These are phyloP conservation scores for Yamadazyma triangularis DNA, from an alignment of 1,139 yeast genomes.

Conservation along the genomic window DNA sequence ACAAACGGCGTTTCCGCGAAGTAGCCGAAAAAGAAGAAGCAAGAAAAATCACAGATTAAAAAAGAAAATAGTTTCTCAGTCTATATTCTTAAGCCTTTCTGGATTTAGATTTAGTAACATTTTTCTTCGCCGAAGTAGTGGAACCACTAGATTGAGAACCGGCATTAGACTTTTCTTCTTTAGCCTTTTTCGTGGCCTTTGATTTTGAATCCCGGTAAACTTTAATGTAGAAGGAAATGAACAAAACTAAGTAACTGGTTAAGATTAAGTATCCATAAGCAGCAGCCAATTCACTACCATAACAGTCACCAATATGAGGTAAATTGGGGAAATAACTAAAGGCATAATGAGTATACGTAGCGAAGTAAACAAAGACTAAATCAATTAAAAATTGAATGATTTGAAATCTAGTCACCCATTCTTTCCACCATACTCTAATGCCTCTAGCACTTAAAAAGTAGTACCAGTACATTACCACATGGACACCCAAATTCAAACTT, in stretches of 20 bases:
- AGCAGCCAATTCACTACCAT: conserved; percentile 93
- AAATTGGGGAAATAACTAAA: conserved; percentile 53
- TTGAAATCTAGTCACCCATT: conserved; percentile 97
- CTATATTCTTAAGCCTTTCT: conserved; percentile 47
- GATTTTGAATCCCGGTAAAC: conserved; percentile 50
- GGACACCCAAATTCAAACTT: conserved; percentile 82
- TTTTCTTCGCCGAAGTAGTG: conserved; percentile 1
- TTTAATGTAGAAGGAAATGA: conserved; percentile 88
- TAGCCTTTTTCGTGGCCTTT: not conserved
- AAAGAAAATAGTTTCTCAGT: too few species aligned
- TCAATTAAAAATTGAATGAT: conserved; percentile 91
- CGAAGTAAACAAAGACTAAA: conserved; percentile 85
- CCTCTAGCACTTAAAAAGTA: conserved; percentile 93
- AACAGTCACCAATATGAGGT: conserved; percentile 84
- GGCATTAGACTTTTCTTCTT: not conserved
- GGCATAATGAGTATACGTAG: conserved; percentile 79
- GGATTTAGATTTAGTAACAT: conserved; percentile 31
- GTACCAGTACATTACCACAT: conserved; percentile 97
- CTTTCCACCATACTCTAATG: conserved; percentile 98
- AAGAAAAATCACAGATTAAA: too few species aligned
- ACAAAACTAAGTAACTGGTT: conserved; percentile 83
- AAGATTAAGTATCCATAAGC: conserved; percentile 84
- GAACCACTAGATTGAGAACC: conserved; percentile 21
- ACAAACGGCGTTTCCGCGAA: too few species aligned
- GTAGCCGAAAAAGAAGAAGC: too few species aligned